Evolutionary conservation across 2,329 filamentous ascomycete species (phyloP).

Genomic region (Colletotrichum trifolii): DNA sequence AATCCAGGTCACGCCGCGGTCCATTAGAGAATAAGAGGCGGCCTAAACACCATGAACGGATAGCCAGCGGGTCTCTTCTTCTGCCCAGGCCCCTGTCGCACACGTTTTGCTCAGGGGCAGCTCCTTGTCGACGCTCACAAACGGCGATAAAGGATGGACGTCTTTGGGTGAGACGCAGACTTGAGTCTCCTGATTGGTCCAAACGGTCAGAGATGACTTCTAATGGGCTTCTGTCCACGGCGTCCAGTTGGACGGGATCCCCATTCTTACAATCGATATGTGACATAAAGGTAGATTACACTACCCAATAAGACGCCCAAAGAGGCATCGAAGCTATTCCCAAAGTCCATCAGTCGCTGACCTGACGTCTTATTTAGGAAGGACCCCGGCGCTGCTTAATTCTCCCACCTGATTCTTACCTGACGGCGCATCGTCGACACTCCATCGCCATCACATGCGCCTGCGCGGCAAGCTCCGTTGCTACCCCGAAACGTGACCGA

Average conservation of each 20-base stretch:
- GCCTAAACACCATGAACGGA: slow-evolving; percentile 28
- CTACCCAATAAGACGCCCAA: too few relatives aligned
- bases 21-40: slow-evolving; percentile 20
- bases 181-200: slow-evolving; percentile 12
- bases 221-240: background rate
- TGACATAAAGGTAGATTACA: too few relatives aligned
- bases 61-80: slow-evolving; percentile 10
- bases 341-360: too few relatives aligned
- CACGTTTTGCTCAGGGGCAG: slow-evolving; percentile 21
- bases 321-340: too few relatives aligned
- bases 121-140: slow-evolving; percentile 8
- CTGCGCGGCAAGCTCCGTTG: too few relatives aligned
- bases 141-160: slow-evolving; percentile 23
- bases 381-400: background rate
- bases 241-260: slow-evolving; percentile 7
- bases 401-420: slow-evolving; percentile 26
- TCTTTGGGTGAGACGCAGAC: background rate
- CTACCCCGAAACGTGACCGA: too few relatives aligned
- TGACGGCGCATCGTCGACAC: slow-evolving; percentile 22
- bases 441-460: slow-evolving; percentile 9
- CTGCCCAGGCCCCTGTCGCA: background rate
- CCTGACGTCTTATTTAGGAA: background rate
- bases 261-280: background rate
- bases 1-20: background rate
- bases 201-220: background rate